These are phyloP conservation scores for Candida endomychidarum DNA, from an alignment of 805 yeast genomes.

Conservation along the genomic window DNA sequence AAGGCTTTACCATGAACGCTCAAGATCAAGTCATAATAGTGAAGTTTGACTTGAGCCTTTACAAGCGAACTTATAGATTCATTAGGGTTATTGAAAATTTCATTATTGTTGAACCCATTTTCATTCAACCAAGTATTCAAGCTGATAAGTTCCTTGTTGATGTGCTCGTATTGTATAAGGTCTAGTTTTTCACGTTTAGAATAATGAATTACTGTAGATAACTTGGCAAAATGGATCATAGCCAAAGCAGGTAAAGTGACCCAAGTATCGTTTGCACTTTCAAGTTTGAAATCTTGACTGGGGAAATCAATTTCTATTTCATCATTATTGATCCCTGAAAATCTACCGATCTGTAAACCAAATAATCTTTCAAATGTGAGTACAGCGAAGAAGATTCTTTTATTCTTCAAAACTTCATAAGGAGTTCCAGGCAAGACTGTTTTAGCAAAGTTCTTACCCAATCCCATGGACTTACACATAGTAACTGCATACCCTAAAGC, in stretches of 20 bases:
- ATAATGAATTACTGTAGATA: slow-evolving; percentile 37
- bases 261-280: slow-evolving; percentile 47
- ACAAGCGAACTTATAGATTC: slow-evolving; percentile 21
- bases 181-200: slow-evolving; percentile 26
- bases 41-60: slow-evolving; percentile 38
- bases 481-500: slow-evolving; percentile 36
- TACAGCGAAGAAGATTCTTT: slow-evolving; percentile 55
- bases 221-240: slow-evolving; percentile 43
- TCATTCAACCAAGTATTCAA: slow-evolving; percentile 33
- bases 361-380: slow-evolving; percentile 54
- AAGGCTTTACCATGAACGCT: slow-evolving; percentile 36
- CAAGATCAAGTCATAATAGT: slow-evolving; percentile 37
- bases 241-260: slow-evolving; percentile 46
- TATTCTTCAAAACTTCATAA: slow-evolving; percentile 47
- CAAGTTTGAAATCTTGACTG: slow-evolving; percentile 24
- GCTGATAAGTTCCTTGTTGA: slow-evolving; percentile 30
- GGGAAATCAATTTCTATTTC: slow-evolving; percentile 40
- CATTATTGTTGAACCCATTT: slow-evolving; percentile 34
- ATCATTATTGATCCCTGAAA: slow-evolving; percentile 34
- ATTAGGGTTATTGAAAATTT: slow-evolving; percentile 17
- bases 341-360: slow-evolving; percentile 53
- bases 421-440: slow-evolving; percentile 18
- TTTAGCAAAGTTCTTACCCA: slow-evolving; percentile 23
- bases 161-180: slow-evolving; percentile 27
- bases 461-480: slow-evolving; percentile 41